These are phyloP conservation scores for Paragyromitra xinjiangensis DNA, from an alignment of 495 filamentous ascomycete genomes.

Conservation along the genomic window DNA sequence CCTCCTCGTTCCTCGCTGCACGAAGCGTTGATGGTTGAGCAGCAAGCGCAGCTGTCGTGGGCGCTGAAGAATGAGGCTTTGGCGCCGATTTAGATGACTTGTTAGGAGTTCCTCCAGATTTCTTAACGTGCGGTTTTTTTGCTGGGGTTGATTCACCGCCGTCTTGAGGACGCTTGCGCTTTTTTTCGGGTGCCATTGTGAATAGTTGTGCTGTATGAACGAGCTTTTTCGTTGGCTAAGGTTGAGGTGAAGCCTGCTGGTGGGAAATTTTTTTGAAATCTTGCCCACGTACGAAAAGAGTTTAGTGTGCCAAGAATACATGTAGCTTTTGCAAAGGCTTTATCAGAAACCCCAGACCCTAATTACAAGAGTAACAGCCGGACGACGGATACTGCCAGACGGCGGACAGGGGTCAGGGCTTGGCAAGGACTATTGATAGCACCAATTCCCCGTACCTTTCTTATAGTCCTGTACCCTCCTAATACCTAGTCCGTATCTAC, in stretches of 20 bases:
- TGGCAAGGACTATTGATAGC: too few species aligned
- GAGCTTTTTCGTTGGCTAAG: conserved; percentile 13
- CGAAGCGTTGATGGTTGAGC: conserved; percentile 45
- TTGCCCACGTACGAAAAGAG: conserved; percentile 27
- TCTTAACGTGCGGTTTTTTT: conserved; percentile 40
- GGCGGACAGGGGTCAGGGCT: too few species aligned
- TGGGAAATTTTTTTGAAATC: conserved; percentile 33
- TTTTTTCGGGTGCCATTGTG: conserved; percentile 53
- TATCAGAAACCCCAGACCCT: conserved; percentile 36
- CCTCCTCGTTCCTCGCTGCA: conserved; percentile 74
- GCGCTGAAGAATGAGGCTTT: conserved; percentile 8
- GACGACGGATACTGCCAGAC: too few species aligned
- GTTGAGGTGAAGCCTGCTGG: conserved; percentile 14
- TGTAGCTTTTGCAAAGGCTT: neutral
- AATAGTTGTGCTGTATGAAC: neutral
- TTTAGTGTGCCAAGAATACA: conserved; percentile 38
- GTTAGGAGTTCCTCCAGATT: conserved; percentile 13
- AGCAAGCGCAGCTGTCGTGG: conserved; percentile 1
- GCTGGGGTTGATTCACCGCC: conserved; percentile 23
- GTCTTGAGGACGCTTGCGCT: conserved; percentile 53
- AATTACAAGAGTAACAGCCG: neutral
- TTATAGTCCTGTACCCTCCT: too few species aligned
- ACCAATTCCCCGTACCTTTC: too few species aligned
- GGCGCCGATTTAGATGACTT: conserved; percentile 36
- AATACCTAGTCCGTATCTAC: too few species aligned